phyloP scores from a whole-genome alignment of 2,329 filamentous ascomycete species.

The Pseudogymnoascus sp. region DNA sequence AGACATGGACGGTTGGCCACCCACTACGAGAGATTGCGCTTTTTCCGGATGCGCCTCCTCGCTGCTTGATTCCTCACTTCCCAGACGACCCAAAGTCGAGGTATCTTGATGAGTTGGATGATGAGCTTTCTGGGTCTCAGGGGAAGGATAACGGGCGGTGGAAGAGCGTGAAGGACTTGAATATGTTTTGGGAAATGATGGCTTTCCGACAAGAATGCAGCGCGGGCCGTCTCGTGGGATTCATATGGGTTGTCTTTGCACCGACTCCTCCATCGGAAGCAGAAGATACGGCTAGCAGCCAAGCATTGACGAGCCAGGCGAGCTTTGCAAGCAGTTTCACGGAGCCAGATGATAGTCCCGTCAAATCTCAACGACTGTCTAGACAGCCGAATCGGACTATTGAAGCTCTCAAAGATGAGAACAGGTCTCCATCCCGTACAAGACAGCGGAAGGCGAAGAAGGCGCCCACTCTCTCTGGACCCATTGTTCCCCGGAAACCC shows the following conservation, averaged over 20 bases:
- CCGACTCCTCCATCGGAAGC: conserved; percentile 31
- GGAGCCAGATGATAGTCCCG: background rate
- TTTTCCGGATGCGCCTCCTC: conserved; percentile 58
- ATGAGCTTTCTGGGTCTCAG: conserved; percentile 55
- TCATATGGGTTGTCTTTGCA: conserved; percentile 86
- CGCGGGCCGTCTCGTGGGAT: conserved; percentile 82
- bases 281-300: background rate
- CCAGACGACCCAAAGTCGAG: conserved; percentile 93
- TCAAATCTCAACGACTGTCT: background rate
- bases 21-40: conserved; percentile 60
- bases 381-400: background rate
- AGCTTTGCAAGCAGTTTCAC: conserved; percentile 2
- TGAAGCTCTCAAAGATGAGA: background rate
- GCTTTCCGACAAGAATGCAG: conserved; percentile 93
- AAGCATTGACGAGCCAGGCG: background rate
- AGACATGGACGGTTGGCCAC: conserved; percentile 59
- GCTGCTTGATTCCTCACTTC: conserved; percentile 81
- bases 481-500: conserved; percentile 55
- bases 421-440: background rate
- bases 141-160: conserved; percentile 58
- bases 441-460: conserved; percentile 30
- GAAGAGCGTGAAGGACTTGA: conserved; percentile 73
- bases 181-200: conserved; percentile 99
- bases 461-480: conserved; percentile 45
- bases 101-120: conserved; percentile 81